Evolutionary conservation across 306 rosid species (phyloP).

Genomic region (Fragaria iinumae): DNA sequence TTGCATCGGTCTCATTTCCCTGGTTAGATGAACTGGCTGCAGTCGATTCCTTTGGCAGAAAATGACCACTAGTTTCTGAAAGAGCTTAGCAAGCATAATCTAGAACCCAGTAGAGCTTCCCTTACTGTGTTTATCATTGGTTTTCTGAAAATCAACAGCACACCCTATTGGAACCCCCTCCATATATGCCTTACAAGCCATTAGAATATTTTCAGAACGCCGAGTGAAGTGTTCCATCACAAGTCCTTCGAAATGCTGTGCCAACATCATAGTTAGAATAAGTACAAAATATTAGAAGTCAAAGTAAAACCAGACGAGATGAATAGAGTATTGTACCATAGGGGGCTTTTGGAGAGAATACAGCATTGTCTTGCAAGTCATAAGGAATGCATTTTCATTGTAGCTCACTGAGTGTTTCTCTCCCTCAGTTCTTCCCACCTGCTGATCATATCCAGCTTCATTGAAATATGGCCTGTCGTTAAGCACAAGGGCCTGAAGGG

Average conservation of each 20-base stretch:
- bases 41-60: conserved; percentile 64
- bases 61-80: conserved; percentile 75
- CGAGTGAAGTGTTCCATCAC: conserved; percentile 72
- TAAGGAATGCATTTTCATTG: conserved; percentile 89
- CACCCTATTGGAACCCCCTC: conserved; percentile 77
- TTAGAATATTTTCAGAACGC: conserved; percentile 51
- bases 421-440: conserved; percentile 86
- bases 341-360: conserved; percentile 69
- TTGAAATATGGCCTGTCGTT: conserved; percentile 96
- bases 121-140: conserved; percentile 36
- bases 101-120: conserved; percentile 85
- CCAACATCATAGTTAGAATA: conserved; percentile 21
- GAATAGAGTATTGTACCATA: conserved; percentile 46
- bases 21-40: conserved; percentile 50
- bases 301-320: conserved; percentile 1
- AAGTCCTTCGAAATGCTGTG: conserved; percentile 82
- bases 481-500: conserved; percentile 95
- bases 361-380: conserved; percentile 81
- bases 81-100: conserved; percentile 85
- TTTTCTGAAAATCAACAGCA: conserved; percentile 38
- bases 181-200: conserved; percentile 71
- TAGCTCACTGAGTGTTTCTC: conserved; percentile 91
- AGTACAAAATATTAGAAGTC: background rate
- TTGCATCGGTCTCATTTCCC: conserved; percentile 27
- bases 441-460: conserved; percentile 95